Evolutionary conservation across 2,329 filamentous ascomycete species (phyloP), one percentile per base, ranked within the genome.

Genomic region (Sporothrix curviconia): DNA sequence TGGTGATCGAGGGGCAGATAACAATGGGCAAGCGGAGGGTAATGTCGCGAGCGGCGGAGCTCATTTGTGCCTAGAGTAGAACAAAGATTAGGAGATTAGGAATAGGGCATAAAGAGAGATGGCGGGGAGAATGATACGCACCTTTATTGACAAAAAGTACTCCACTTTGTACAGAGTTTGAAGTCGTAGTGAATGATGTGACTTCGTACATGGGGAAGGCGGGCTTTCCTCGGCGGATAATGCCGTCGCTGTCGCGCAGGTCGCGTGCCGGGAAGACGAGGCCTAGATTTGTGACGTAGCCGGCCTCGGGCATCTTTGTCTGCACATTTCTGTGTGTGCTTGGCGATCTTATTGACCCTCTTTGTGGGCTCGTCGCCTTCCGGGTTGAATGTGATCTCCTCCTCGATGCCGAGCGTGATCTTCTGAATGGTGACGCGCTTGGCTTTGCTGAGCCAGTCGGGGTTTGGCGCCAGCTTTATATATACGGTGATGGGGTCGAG

Each of bases 301-400:
- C 94, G 4, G 89, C 84, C 68, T 96, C 92, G 2, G 94, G 90
- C 74, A 99, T 78, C 71, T 88, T 95, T 55, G 89, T 83, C 52
- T 89, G 88, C 30, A 99, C 85, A 1, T 78, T n/a, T 76, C 66
- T 96, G 90, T 1, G 86, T 86, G 65, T 92, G 88, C 70, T 91
- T 94, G 25, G 89, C 86, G 63, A 99, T 76, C 57, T 86, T 88
- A 72, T 95, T 96, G 64, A 90, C 78, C 71, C 95, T 96, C 63
- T 90, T 89, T 32, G 89, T 89, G 28, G 92, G 91, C 69, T 97
- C 94, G 68, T 97, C 94, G 50, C 94, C 94, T 72, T 97, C 92
- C 30, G 94, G 94, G 64, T 99, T 97, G 74, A 89, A 99, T n/a
- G 94, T 95, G 59, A 97, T 95, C 69, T 97, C 92, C 72, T 99